Base-by-base conservation (phyloP, 129 eudicot genomes). In the Solidago caesia region DNA sequence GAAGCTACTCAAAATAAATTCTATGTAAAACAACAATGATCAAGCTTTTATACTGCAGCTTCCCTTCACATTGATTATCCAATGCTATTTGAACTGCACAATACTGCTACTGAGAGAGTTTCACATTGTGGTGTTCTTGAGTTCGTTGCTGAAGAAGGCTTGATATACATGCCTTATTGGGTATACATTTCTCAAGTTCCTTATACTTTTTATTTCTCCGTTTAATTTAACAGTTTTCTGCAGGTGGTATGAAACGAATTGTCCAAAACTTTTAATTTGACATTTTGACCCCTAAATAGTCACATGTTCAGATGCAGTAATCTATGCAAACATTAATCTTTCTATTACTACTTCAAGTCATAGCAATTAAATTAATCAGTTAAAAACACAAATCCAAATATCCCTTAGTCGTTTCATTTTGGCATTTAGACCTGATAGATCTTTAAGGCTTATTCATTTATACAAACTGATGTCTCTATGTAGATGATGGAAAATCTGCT, bases 111-210 rank as follows among this genome's bases (percentile, higher is more conserved):
- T 0, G 86, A 81, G 45, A 79, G 94, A 64, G 83, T 83, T 51
- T 92, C 97, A 13, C 95, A 89, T 67, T 87, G 91, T 82, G 89
- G 97, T 71, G 96, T 92, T 68, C 81, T 92, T 27, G 97, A 89
- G 86, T 92, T 92, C 77, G 87, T 89, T 81, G 96, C 96, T 0
- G 97, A 92, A 83, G 94, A 92, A 84, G 97, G 97, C 85, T 82
- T 92, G 86, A 89, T 89, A 71, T 89, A 88, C 71, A 92, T 89
- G 97, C 97, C 97, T 44, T 92, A 92, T 74, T 92, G 96, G 95
- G 98, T 89, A 88, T 16, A 83, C 75, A 51, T 46, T 55, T 52
- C 42, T 16, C 15, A 7, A 16, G 25, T 0, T 21, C 4, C 14
- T 44, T 15, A 1, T 15, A 39, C 10, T 1, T 39, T 43, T 42